Base-by-base conservation (phyloP, 2,329 filamentous ascomycete genomes). In the Fusarium heterosporum region DNA sequence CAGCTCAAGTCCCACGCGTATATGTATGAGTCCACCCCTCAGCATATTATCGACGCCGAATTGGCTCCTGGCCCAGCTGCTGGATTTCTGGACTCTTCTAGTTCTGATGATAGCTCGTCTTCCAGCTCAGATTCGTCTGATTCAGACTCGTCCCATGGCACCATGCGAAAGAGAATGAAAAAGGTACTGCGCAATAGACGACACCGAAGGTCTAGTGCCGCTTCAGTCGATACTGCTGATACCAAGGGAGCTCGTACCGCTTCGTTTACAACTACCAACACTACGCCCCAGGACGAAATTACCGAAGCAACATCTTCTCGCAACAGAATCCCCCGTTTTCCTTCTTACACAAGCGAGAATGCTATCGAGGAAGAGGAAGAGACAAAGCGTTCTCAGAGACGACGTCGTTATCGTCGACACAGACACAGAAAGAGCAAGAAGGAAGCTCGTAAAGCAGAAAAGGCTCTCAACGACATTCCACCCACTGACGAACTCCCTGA, bases 1-100 rank as follows among this genome's bases (percentile, higher is more conserved):
- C 93, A 97, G 80, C 87, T 97, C 62, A 96, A 96, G 79, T 96
- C 93, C 2, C 93, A 97, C 75, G 87, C 92, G 10, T 97, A 96
- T 79, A 89, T 97, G 82, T 97, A 97, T 72, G 91, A 93, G 78
- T 96, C 93, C 69, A 97, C 92, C 7, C 94, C 94, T 11, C 93
- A 97, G 79, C 90, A 94, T 71, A 91, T 96, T 61, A 96, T 97
- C 66, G 94, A 97, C 70, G 93, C 96, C 72, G 94, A 97, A 76
- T 90, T 93, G 0, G 90, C 93, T 43, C 94, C 94, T 22, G 94
- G 94, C 66, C 90, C 96, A 1, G 85, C 94, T 13, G 91, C 91
- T 17, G 91, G 91, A 30, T 92, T 95, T 79, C 85, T 97, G 73
- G 91, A 96, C 66, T 88, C 89, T 0, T 92, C 90, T 4, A 85